Percentiles rank a stretch among this genome's conserved stretches.
Conservation (phyloP, 176 grass and related monocot species). For the Oryza rufipogon region DNA sequence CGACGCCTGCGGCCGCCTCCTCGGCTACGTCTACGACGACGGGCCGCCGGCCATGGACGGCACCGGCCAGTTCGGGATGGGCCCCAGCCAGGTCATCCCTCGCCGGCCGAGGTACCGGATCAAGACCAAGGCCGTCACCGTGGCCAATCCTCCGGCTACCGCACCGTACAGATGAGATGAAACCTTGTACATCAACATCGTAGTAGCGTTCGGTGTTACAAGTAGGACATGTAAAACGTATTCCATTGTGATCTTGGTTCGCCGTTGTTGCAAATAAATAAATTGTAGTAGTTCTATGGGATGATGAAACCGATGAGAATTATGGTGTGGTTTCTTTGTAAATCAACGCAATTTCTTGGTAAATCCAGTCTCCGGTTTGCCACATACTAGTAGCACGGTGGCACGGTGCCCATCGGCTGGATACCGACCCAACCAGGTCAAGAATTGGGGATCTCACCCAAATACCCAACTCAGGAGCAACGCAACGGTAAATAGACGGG, state of each 20-base stretch:
- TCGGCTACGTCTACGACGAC: constrained; percentile 92
- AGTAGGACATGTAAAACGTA: neutral
- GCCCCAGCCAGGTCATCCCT: constrained; percentile 78
- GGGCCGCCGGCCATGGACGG: constrained; percentile 69
- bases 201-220: neutral
- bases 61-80: constrained; percentile 72
- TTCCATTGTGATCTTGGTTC: neutral
- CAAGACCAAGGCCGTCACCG: constrained; percentile 77
- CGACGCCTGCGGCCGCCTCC: constrained; percentile 61
- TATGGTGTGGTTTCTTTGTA: neutral
- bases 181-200: neutral
- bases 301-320: neutral
- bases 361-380: neutral
- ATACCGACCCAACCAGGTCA: neutral
- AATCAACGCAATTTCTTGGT: too few species aligned
- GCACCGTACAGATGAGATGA: constrained; percentile 1
- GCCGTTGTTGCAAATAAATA: too few species aligned
- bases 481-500: neutral
- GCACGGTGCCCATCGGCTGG: neutral
- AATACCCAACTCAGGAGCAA: neutral
- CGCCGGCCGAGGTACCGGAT: constrained; percentile 72
- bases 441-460: neutral
- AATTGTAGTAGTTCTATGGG: neutral
- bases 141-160: neutral
- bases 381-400: too few species aligned